A percentile compares a stretch with the other conserved stretches of the same genome.
phyloP scores from a whole-genome alignment of 768 basidiomycete genomes.

The Russula ochroleuca region DNA sequence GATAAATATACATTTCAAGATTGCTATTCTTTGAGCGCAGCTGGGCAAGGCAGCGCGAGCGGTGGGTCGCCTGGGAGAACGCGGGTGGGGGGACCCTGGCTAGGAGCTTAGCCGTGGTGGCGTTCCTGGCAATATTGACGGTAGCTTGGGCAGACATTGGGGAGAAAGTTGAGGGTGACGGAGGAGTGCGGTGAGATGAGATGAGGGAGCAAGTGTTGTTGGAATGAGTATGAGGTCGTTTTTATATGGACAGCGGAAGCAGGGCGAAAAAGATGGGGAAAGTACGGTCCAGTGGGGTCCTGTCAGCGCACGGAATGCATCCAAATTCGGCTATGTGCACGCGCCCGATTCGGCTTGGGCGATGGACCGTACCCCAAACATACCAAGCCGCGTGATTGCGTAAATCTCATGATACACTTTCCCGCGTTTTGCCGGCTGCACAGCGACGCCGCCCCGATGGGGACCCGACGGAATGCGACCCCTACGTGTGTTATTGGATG shows the following conservation, averaged over 20 bases:
- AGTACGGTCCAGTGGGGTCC: constrained; percentile 9
- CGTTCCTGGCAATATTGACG: constrained; percentile 16
- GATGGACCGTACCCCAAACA: constrained; percentile 9
- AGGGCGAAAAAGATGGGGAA: constrained; percentile 14
- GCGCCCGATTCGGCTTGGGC: neutral
- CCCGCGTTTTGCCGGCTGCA: too few species aligned
- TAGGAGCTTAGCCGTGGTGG: constrained; percentile 19
- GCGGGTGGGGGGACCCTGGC: constrained; percentile 24
- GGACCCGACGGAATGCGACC: neutral
- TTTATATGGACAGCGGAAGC: constrained; percentile 16
- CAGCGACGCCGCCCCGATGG: too few species aligned
- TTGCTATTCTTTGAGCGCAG: constrained; percentile 65
- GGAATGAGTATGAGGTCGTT: neutral
- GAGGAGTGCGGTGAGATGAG: neutral
- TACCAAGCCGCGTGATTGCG: constrained; percentile 6
- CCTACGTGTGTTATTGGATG: constrained; percentile 3
- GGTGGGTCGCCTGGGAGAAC: constrained; percentile 44
- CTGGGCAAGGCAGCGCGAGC: constrained; percentile 57
- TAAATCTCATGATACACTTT: constrained; percentile 4
- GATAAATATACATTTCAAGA: constrained; percentile 84
- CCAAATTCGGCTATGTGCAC: neutral
- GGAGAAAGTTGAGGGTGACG: neutral
- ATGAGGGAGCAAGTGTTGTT: neutral
- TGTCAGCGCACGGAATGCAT: constrained; percentile 19
- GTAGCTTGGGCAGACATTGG: constrained; percentile 23